Evolutionary conservation across 805 yeast species (phyloP), one percentile per base, ranked within the genome.

Genomic region (Candida oleophila): DNA sequence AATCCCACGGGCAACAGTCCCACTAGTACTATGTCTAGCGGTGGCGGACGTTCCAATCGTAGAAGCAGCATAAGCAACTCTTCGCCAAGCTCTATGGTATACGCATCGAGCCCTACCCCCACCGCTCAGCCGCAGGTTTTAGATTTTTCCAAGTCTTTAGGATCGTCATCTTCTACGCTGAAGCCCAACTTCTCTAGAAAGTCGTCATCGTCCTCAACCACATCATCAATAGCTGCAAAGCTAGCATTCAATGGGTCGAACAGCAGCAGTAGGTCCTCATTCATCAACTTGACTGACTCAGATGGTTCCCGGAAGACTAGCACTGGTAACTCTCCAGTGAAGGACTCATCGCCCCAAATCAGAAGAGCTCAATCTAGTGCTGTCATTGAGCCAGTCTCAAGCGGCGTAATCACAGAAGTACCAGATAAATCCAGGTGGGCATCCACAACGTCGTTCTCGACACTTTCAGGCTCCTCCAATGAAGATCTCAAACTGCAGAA

Each of bases 151-250:
- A 34, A 15, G 9, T 14, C 16, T 12, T 18, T 21, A 37, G 11
- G 4, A 3, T 4, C 34, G 7, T 7, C 30, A 3, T 4, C 34
- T 5, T 7, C 30, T 25, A 7, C 25, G 18, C 43, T 9, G 22
- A 19, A 20, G 21, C 45, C 21, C 16, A 39, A 28, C 21, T 12
- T 37, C 15, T 41, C 48, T 37, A 32, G 45, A 41, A 37, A 16
- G 33, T 45, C 50, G 19, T 51, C 56, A n/a, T 48, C 49, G 16
- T 37, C 56, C 8, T 50, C 60, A 18, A 63, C 64, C 3, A 47
- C 60, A 3, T 56, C 61, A 2, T 57, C 68, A 3, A 55, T 61
- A 15, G 66, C 66, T n/a, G 64, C 64, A 5, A 59, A 57, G 47
- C 43, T 57, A 4, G 66, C 65, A 15, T 59, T 58, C 47, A 55